phyloP scores from a whole-genome alignment of 495 filamentous ascomycete genomes.

The Xylaria palmicola region DNA sequence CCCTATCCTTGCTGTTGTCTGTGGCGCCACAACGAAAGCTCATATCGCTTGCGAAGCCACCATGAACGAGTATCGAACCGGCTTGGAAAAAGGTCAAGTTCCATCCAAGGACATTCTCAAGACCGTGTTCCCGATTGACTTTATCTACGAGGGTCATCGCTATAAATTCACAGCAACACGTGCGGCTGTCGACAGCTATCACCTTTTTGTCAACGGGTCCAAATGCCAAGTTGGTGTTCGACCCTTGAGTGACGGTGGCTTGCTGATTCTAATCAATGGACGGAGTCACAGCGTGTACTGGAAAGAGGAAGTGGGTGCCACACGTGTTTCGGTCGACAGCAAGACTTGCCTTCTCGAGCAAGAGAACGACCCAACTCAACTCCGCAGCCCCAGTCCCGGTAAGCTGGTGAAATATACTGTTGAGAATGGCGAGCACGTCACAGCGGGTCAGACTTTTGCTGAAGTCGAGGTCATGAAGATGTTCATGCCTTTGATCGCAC shows the following conservation, averaged over 20 bases:
- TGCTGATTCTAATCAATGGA: constrained; percentile 86
- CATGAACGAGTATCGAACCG: constrained; percentile 79
- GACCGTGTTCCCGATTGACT: constrained; percentile 97
- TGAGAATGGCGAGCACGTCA: constrained; percentile 93
- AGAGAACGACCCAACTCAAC: constrained; percentile 97
- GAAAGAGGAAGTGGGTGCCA: constrained; percentile 97
- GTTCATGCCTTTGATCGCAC: constrained; percentile 98
- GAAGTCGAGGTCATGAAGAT: constrained; percentile 99
- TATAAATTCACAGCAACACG: constrained; percentile 99
- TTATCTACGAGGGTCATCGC: constrained; percentile 93
- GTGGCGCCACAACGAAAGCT: constrained; percentile 91
- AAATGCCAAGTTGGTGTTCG: constrained; percentile 94
- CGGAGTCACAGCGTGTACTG: constrained; percentile 98
- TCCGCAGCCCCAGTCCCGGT: constrained; percentile 90
- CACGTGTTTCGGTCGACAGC: constrained; percentile 91
- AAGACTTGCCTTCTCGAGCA: constrained; percentile 98
- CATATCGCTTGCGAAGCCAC: constrained; percentile 88
- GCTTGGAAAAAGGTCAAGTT: constrained; percentile 96
- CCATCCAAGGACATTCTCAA: constrained; percentile 94
- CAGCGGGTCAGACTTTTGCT: constrained; percentile 88
- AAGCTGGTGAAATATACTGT: constrained; percentile 99
- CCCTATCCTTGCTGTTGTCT: constrained; percentile 83
- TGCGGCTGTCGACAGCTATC: constrained; percentile 91
- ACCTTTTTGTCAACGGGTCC: constrained; percentile 98
- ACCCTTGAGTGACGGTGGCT: constrained; percentile 87